Evolutionary conservation across 2,329 filamentous ascomycete genomes (phyloP).

Genomic region (Verruconis gallopava): DNA sequence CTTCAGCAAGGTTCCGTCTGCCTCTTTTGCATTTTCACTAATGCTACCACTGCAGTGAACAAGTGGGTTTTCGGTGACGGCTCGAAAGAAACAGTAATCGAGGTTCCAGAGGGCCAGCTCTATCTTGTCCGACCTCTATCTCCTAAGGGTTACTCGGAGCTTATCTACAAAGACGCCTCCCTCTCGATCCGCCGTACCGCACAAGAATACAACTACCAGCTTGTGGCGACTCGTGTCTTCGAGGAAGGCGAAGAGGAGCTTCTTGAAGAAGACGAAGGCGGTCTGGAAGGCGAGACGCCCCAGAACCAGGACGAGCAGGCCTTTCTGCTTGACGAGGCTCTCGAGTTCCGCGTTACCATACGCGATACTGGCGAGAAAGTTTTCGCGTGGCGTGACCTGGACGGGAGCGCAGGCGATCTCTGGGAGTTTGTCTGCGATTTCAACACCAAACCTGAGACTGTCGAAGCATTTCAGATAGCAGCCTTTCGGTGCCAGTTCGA

Average conservation of each 20-base stretch:
- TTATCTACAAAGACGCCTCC: slow-evolving; percentile 95
- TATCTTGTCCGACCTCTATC: slow-evolving; percentile 93
- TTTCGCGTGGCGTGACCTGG: slow-evolving; percentile 88
- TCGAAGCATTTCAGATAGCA: slow-evolving; percentile 67
- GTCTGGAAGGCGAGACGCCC: slow-evolving; percentile 51
- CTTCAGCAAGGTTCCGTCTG: too few species aligned
- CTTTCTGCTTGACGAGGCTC: slow-evolving; percentile 82
- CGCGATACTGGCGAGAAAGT: slow-evolving; percentile 72
- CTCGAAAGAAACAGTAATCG: slow-evolving; percentile 85
- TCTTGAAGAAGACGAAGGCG: slow-evolving; percentile 71
- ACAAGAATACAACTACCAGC: slow-evolving; percentile 93
- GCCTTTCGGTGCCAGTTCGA: slow-evolving; percentile 96
- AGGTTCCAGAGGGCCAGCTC: slow-evolving; percentile 89
- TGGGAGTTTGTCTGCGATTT: slow-evolving; percentile 94
- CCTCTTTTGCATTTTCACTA: too few species aligned
- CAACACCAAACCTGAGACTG: slow-evolving; percentile 54
- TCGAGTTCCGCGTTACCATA: slow-evolving; percentile 76
- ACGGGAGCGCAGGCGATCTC: slow-evolving; percentile 85
- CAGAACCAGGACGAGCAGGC: slow-evolving; percentile 92
- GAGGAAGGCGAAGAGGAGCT: slow-evolving; percentile 94
- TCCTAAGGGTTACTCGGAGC: slow-evolving; percentile 94
- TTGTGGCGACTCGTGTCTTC: slow-evolving; percentile 90
- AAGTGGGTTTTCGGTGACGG: slow-evolving; percentile 85
- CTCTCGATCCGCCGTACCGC: slow-evolving; percentile 85
- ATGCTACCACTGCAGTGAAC: too few species aligned